Evolutionary conservation across 495 filamentous ascomycete species (phyloP), one percentile per base, ranked within the genome.

Genomic region (Podospora pseudopauciseta): DNA sequence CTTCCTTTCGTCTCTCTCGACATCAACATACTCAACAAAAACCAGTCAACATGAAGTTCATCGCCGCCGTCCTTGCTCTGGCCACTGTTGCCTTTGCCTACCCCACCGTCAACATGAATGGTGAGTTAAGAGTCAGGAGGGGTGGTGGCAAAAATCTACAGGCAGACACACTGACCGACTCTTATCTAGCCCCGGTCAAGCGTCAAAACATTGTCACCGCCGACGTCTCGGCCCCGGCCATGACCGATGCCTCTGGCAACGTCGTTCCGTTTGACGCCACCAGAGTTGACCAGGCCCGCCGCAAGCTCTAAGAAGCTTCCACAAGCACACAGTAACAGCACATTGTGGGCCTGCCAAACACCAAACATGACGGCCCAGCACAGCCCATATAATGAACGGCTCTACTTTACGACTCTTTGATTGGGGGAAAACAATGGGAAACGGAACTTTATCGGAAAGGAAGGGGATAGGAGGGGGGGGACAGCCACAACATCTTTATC

Each of bases 41-140:
- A 30, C 23, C 71, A 72, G 75, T 77, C 80, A 85, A 78, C 69
- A 86, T 86, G 84, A 82, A 86, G 81, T 81, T 81, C 79, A 27
- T 79, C 66, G 72, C 81, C 70, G 68, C 78, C 72, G 63, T 85
- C 68, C 67, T 85, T 74, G 76, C 83, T 63, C 74, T 85, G 67
- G 79, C 81, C 74, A 74, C 82, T 72, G 64, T 82, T 73, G 81
- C 80, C 70, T 70, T 81, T 73, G 83, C 81, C 62, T 75, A 74
- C 59, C 78, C 81, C 54, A 15, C 30, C 70, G 67, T 49, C 2
- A 67, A 68, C 20, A 61, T 64, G 63, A 76, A 74, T 63, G 71
- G 81, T 83, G 65, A 20, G 80, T 78, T 18, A 3, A 16, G 39
- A 49, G 39, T 49, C 39, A 49, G 39, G 13, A 49, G 39, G 13